Percentiles rank a stretch among this genome's conserved stretches.
phyloP scores from a whole-genome alignment of 2,329 filamentous ascomycete species.

The Talaromyces marneffei region DNA sequence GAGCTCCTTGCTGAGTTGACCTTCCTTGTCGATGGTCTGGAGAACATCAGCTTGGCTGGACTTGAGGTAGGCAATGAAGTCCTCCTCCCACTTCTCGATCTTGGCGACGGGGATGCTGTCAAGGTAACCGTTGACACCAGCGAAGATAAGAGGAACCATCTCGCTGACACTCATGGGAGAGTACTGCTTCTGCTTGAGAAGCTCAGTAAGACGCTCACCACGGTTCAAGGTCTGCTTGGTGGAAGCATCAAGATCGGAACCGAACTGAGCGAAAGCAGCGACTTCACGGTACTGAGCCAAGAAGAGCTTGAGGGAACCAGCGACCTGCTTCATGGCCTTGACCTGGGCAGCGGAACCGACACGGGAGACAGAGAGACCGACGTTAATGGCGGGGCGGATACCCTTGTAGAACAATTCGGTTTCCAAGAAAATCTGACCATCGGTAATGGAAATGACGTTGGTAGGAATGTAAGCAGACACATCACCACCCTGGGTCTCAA shows the following conservation, averaged over 20 bases:
- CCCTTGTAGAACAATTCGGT: constrained; percentile 99
- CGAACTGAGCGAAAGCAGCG: constrained; percentile 98
- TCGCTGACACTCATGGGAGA: constrained; percentile 97
- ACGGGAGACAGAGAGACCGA: constrained; percentile 99
- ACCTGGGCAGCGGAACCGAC: constrained; percentile 99
- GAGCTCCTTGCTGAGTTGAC: constrained; percentile 88
- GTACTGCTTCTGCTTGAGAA: constrained; percentile 99
- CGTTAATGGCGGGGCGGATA: constrained; percentile 99
- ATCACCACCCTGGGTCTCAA: constrained; percentile 99
- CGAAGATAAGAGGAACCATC: constrained; percentile 99
- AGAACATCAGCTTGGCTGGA: constrained; percentile 82
- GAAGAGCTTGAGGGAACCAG: constrained; percentile 99
- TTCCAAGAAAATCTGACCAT: constrained; percentile 99
- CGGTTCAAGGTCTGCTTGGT: constrained; percentile 98
- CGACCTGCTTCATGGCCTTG: constrained; percentile 99
- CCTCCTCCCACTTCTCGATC: constrained; percentile 88
- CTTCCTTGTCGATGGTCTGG: constrained; percentile 88
- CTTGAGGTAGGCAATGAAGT: constrained; percentile 89
- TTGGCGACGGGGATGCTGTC: constrained; percentile 83
- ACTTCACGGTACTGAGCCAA: constrained; percentile 99
- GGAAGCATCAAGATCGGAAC: constrained; percentile 96
- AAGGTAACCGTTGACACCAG: constrained; percentile 96
- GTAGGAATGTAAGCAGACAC: constrained; percentile 99
- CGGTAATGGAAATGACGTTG: constrained; percentile 99
- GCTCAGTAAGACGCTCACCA: constrained; percentile 98